Evolutionary conservation across 306 rosid species (phyloP), one percentile per base, ranked within the genome.

Genomic region (Trifolium fragiferum): DNA sequence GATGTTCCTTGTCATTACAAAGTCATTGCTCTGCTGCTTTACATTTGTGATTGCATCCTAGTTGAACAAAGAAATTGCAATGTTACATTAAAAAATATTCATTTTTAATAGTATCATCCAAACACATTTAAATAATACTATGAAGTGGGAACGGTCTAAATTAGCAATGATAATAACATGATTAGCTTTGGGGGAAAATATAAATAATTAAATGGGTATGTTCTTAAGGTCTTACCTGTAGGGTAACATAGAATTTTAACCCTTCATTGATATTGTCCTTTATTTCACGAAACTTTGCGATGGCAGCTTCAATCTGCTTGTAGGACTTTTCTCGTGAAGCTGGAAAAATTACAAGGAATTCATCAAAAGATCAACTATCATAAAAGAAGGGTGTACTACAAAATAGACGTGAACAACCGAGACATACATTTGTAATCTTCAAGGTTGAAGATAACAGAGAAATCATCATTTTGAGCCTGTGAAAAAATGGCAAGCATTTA

Each of bases 21-120:
- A 94, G 85, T 94, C 99, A 65, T 85, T 90, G 86, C 99, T 87
- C 80, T 94, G 99, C 87, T 94, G 99, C 88, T 92, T 94, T 63
- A 90, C 93, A 73, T 92, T 92, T 8, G 93, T 88, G 82, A 94
- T 90, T 30, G 97, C 99, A 71, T 92, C 99, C 99, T 94, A 83
- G 82, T 74, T 7, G 40, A 74, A 70, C 72, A 83, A 37, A 50
- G 58, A 75, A 73, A 50, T 60, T 78, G 60, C 62, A 59, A 70
- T 25, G 59, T 69, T 74, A 73, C 20, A 63, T 21, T 6, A 15
- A 14, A 44, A 65, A n/a, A 12, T 62, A 62, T 20, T 38, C 50
- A 19, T 11, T 57, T 27, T 16, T 23, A 66, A 47, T 40, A 35
- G 59, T 19, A 58, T 19, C 47, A 9, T 64, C 49, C 66, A 70